Evolutionary conservation across 768 basidiomycete species (phyloP), one percentile per base, ranked within the genome.

Genomic region (Mycena albidolilacea): DNA sequence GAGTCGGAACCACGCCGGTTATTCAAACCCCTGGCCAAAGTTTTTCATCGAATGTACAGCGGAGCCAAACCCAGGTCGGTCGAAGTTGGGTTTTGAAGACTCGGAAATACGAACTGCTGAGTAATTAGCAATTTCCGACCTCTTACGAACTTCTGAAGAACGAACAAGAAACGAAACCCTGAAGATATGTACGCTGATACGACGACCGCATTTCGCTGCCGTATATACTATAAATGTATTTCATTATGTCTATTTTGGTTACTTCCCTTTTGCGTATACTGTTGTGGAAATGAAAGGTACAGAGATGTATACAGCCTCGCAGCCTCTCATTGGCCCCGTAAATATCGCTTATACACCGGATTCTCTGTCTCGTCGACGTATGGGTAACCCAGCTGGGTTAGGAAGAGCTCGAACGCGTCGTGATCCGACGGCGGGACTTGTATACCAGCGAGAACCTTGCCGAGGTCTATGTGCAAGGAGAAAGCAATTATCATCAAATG

Each of bases 321-420:
- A 21, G 15, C 41, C 23, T 58, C 30, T 48, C 43, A 59, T 76
- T 65, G 84, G 12, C 84, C 84, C 54, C 82, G 83, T 68, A 95
- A 84, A 83, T 92, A 95, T 77, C 91, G 87, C 77, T 88, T 91
- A 82, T 95, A 98, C 8, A 97, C 91, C 38, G 89, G 86, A 78
- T 98, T 99, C 54, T 94, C 82, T 35, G 97, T 99, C 83, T 99
- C 97, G 79, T 99, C 98, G 14, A 96, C 93, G 81, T 92, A 98
- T 0, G 90, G 86, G 78, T 97, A 99, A 68, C 93, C 94, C 38
- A 99, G 84, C 59, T 91, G 89, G 59, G 89, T 82, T 75, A 99
- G 82, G 81, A 95, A 98, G 19, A 85, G 83, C 66, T 90, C 88
- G 77, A 98, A 98, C 62, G 90, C 88, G 14, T 84, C 84, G 46